These are phyloP conservation scores for Geotrichum carabidarum DNA, from an alignment of 1,139 yeast species.

Conservation along the genomic window DNA sequence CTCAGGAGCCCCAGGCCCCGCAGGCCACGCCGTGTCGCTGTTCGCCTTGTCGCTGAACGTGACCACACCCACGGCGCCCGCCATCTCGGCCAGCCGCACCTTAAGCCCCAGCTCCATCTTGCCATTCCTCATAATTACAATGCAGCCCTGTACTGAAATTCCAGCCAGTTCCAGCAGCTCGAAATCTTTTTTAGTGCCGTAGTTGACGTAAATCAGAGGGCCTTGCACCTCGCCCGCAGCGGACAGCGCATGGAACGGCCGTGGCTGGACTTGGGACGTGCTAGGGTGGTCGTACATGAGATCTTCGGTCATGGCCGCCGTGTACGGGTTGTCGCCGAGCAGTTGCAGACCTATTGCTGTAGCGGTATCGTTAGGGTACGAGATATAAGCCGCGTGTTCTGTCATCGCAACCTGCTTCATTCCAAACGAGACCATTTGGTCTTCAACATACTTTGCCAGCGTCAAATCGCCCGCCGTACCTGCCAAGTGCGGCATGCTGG, in stretches of 20 bases:
- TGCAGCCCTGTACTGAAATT: constrained; percentile 39
- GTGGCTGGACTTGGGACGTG: constrained; percentile 25
- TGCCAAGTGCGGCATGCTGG: constrained; percentile 78
- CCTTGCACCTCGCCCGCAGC: constrained; percentile 54
- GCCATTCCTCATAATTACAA: constrained; percentile 63
- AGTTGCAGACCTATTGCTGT: constrained; percentile 26
- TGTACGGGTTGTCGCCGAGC: constrained; percentile 15
- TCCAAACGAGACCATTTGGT: constrained; percentile 56
- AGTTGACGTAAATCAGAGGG: constrained; percentile 53
- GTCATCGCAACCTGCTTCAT: constrained; percentile 46
- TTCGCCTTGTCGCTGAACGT: constrained; percentile 47
- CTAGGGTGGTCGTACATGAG: constrained; percentile 25
- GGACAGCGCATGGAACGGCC: constrained; percentile 65
- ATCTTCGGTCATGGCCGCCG: constrained; percentile 18
- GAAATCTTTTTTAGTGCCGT: constrained; percentile 60
- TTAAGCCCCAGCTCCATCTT: constrained; percentile 48
- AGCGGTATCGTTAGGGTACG: constrained; percentile 46
- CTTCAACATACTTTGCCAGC: constrained; percentile 58
- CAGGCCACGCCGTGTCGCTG: constrained; percentile 11
- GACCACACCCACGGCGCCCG: constrained; percentile 52
- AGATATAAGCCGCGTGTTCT: constrained; percentile 51
- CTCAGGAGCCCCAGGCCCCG: constrained; percentile 14
- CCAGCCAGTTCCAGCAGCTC: constrained; percentile 40
- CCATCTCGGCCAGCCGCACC: constrained; percentile 46
- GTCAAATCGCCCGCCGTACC: constrained; percentile 83